Percentiles rank a stretch among this genome's conserved stretches.
Evolutionary conservation across 345 rosid species (phyloP).

Genomic region (Conringia planisiliqua): DNA sequence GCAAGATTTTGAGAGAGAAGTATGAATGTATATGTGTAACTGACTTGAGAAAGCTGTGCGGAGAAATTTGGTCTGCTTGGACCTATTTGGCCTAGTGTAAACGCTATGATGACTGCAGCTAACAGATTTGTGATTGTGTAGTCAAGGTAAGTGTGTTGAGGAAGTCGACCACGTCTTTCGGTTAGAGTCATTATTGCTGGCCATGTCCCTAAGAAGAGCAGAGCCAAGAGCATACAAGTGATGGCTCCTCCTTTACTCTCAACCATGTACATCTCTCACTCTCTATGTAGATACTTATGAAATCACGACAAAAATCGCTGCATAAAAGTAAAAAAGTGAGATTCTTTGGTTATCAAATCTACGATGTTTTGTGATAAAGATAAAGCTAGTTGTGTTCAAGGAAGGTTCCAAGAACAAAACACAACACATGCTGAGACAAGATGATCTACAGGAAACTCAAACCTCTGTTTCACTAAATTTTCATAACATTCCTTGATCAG

Average conservation of each 20-base stretch:
- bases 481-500: neutral
- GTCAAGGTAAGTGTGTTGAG: conserved; percentile 90
- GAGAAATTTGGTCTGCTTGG: conserved; percentile 56
- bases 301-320: neutral
- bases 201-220: conserved; percentile 85
- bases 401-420: conserved; percentile 2
- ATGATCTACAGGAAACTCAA: neutral
- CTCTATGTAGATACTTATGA: neutral
- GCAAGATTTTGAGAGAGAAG: neutral
- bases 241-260: conserved; percentile 91
- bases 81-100: conserved; percentile 68
- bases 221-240: conserved; percentile 65
- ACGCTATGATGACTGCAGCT: conserved; percentile 74
- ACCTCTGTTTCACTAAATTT: neutral
- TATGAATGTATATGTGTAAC: conserved; percentile 19
- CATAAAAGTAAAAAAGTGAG: neutral
- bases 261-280: conserved; percentile 31
- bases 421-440: neutral
- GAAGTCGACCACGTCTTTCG: conserved; percentile 81
- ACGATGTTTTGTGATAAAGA: too few species aligned
- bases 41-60: conserved; percentile 59
- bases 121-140: conserved; percentile 70
- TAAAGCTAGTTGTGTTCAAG: neutral
- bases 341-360: neutral
- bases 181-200: conserved; percentile 76